Base-by-base conservation (phyloP, 2,329 filamentous ascomycete species). In the Trichothecium sympodiale region DNA sequence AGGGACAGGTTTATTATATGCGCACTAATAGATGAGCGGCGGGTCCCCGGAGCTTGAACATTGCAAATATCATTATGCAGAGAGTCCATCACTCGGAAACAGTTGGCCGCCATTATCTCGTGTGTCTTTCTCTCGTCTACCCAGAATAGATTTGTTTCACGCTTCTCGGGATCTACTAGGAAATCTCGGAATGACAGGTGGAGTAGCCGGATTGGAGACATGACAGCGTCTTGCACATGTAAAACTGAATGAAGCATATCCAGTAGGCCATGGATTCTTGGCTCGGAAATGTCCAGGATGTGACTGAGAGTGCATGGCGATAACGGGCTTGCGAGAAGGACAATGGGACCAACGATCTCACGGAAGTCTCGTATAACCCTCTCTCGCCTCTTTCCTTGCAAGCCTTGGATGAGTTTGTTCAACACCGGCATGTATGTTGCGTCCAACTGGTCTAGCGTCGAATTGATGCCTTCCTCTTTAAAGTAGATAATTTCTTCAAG, bases 401-500 rank as follows among this genome's bases (percentile, higher is more conserved):
- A 25, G 5, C 17, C 18, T 10, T 4, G 8, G 9, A 36, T 16
- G 12, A 33, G 35, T n/a, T 36, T 25, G 14, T 41, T n/a, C 3
- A 43, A 18, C 8, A 34, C 31, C 10, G 34, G 39, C 7, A 29
- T 14, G 25, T 43, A 43, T 14, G 36, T 41, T 5, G 29, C 20
- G 9, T 37, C 23, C 8, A 41, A 17, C n/a, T 33, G 20, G n/a
- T n/a, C n/a, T n/a, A n/a, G n/a, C n/a, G n/a, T n/a, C n/a, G n/a
- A n/a, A n/a, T n/a, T n/a, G n/a, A n/a, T n/a, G n/a, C n/a, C n/a
- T n/a, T n/a, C n/a, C n/a, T n/a, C n/a, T n/a, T n/a, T n/a, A n/a
- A n/a, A n/a, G 9, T 32, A 36, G 2, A 6, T 28, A 52, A 17
- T 2, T 4, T 5, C 16, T 31, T 28, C 5, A 8, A 55, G 38